Percentiles rank a stretch among this genome's conserved stretches.
phyloP scores from a whole-genome alignment of 345 rosid genomes.

The Luvunga scandens region DNA sequence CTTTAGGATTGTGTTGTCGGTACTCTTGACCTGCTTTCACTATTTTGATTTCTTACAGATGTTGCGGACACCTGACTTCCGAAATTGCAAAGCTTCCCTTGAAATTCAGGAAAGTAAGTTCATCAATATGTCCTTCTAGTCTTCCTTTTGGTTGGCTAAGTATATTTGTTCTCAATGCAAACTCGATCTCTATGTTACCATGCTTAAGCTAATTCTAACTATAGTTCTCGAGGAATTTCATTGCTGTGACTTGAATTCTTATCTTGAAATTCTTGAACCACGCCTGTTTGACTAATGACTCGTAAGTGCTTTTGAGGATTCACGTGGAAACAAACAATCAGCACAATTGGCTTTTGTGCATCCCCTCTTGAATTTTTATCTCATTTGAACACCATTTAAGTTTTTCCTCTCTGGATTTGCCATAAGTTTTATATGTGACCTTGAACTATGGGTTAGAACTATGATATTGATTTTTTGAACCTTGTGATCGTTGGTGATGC shows the following conservation, averaged over 20 bases:
- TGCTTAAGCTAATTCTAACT: background rate
- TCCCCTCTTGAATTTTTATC: background rate
- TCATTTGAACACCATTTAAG: background rate
- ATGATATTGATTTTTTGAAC: background rate
- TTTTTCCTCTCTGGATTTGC: background rate
- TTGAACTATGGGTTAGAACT: background rate
- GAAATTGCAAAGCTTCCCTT: conserved; percentile 53
- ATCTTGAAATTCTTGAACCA: background rate
- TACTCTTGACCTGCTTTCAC: background rate
- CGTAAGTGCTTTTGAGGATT: background rate
- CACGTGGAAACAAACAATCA: background rate
- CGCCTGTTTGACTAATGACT: background rate
- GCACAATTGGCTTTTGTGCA: background rate
- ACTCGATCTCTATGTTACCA: background rate
- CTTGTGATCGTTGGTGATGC: background rate
- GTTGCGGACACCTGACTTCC: conserved; percentile 64
- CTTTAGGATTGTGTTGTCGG: background rate
- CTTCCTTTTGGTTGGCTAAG: background rate
- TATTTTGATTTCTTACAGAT: conserved; percentile 37
- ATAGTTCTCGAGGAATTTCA: background rate
- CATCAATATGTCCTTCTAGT: background rate
- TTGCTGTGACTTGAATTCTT: background rate
- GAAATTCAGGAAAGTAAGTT: conserved; percentile 75
- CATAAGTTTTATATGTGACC: background rate
- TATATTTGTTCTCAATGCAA: background rate